phyloP scores from a whole-genome alignment of 2,329 filamentous ascomycete species.

The Lachnellula hyalina region DNA sequence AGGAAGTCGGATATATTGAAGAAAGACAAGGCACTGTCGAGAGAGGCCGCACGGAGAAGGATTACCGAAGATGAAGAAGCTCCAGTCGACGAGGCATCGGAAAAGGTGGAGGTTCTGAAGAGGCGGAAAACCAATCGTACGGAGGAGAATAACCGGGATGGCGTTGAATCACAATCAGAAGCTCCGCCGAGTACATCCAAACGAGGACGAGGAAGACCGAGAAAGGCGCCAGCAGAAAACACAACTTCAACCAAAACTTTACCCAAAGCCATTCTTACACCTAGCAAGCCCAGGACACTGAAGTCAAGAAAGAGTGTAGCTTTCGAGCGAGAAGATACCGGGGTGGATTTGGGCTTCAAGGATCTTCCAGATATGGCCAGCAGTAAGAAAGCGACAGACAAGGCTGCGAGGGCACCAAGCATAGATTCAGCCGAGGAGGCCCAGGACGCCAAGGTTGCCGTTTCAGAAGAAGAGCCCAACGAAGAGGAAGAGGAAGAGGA shows the following conservation, averaged over 20 bases:
- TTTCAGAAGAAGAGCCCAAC: slow-evolving; percentile 6
- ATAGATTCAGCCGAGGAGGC: neutral
- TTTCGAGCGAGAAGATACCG: slow-evolving; percentile 41
- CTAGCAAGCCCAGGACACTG: slow-evolving; percentile 37
- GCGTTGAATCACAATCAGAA: neutral
- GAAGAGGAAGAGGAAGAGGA: neutral
- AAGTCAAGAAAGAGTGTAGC: slow-evolving; percentile 49
- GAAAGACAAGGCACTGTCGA: slow-evolving; percentile 16
- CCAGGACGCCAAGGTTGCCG: neutral
- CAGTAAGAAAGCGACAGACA: slow-evolving; percentile 7
- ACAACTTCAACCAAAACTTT: neutral
- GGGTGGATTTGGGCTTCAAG: slow-evolving; percentile 44
- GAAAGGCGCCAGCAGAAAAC: neutral
- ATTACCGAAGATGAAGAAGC: slow-evolving; percentile 5
- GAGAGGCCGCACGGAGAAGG: slow-evolving; percentile 14
- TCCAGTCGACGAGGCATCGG: slow-evolving; percentile 1
- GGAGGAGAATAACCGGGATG: neutral
- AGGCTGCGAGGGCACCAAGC: neutral
- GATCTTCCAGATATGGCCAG: slow-evolving; percentile 37
- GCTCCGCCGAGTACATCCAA: slow-evolving; percentile 4
- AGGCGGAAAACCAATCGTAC: neutral
- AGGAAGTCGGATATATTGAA: slow-evolving; percentile 20
- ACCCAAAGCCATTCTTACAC: slow-evolving; percentile 52
- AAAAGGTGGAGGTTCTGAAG: slow-evolving; percentile 1
- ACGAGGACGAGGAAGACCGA: slow-evolving; percentile 16